These are phyloP conservation scores for Aurinia saxatilis DNA, from an alignment of 345 rosid genomes.

Conservation along the genomic window DNA sequence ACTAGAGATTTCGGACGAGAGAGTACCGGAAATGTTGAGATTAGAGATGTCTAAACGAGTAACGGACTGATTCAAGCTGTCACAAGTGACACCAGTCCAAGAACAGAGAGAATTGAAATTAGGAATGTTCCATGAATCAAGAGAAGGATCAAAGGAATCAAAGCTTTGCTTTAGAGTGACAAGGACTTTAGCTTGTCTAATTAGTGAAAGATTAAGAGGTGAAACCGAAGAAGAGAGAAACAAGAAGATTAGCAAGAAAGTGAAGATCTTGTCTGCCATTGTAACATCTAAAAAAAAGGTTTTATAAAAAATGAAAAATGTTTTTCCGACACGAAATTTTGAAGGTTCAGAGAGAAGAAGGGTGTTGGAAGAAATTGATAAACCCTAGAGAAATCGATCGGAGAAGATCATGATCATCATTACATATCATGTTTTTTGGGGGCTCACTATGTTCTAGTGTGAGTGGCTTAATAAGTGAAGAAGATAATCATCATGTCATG, in stretches of 20 bases:
- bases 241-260: constrained; percentile 30
- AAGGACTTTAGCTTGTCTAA: constrained; percentile 49
- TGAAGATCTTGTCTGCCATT: constrained; percentile 31
- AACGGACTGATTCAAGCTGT: constrained; percentile 32
- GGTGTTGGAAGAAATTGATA: constrained; percentile 13
- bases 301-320: not conserved
- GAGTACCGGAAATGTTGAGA: constrained; percentile 49
- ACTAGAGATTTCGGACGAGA: constrained; percentile 43
- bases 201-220: constrained; percentile 33
- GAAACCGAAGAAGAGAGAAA: constrained; percentile 29
- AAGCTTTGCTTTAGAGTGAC: constrained; percentile 46
- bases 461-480: constrained; percentile 33
- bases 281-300: constrained; percentile 8
- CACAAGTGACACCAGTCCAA: constrained; percentile 49
- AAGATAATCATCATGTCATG: constrained; percentile 23
- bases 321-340: constrained; percentile 13
- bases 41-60: constrained; percentile 47
- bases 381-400: constrained; percentile 19
- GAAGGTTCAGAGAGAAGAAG: constrained; percentile 27
- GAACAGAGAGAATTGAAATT: constrained; percentile 45
- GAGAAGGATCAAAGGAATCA: constrained; percentile 38
- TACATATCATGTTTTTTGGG: constrained; percentile 18
- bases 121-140: constrained; percentile 43
- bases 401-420: constrained; percentile 27
- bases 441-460: constrained; percentile 22